Conservation (phyloP, 306 rosid genomes). For the Casuarina equisetifolia region DNA sequence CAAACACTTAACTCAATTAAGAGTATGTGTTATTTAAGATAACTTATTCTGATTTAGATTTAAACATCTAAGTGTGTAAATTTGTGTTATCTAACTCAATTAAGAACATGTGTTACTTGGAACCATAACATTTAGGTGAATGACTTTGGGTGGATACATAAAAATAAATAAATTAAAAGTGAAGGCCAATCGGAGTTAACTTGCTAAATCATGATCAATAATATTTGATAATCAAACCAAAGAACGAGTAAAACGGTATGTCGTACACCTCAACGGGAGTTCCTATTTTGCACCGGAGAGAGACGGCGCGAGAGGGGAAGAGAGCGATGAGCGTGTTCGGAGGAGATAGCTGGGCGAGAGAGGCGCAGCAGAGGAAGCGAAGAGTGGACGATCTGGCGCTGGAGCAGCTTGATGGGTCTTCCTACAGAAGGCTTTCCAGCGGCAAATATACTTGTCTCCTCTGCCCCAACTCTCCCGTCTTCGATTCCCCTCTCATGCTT, state of each 20-base stretch:
- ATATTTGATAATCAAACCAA: no score
- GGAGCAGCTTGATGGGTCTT: conserved; percentile 14
- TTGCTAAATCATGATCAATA: no score
- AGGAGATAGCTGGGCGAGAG: conserved; percentile 46
- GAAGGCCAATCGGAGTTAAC: no score
- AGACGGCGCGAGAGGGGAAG: not conserved
- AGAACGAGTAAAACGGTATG: not conserved
- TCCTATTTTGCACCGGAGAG: not conserved
- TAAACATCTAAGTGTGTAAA: no score
- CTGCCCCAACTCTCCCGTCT: conserved; percentile 32
- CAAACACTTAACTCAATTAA: no score
- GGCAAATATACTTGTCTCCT: conserved; percentile 38
- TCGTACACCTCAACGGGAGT: not conserved
- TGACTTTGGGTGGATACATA: no score
- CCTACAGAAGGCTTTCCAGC: conserved; percentile 34
- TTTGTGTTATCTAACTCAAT: no score
- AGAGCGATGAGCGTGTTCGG: conserved; percentile 42
- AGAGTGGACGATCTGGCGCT: conserved; percentile 28
- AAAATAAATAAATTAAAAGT: no score
- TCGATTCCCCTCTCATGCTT: conserved; percentile 38
- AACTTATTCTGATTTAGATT: no score
- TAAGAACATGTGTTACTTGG: no score
- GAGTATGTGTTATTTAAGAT: no score
- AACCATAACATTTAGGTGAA: no score
- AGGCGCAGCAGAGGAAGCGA: conserved; percentile 38